Conservation (phyloP, 2,329 filamentous ascomycete genomes). For the Sarocladiaceae sp. region DNA sequence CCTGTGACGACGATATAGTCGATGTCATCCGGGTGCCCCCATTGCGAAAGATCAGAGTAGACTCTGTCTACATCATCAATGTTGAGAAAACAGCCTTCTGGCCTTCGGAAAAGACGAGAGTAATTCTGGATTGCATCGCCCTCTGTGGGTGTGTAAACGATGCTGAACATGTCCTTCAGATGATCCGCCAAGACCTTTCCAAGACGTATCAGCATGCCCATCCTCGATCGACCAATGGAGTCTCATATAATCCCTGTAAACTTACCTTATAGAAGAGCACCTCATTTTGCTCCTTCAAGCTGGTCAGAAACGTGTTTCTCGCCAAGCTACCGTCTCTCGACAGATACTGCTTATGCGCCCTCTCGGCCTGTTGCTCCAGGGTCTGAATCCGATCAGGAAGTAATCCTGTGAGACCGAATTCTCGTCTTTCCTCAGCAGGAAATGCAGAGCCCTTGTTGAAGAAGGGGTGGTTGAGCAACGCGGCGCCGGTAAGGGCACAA, state of each 20-base stretch:
- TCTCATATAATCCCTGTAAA: neutral
- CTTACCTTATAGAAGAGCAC: constrained; percentile 72
- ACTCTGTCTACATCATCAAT: constrained; percentile 65
- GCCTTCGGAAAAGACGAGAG: constrained; percentile 70
- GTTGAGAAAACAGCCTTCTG: constrained; percentile 78
- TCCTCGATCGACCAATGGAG: neutral
- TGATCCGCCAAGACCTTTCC: constrained; percentile 69
- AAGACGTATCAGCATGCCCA: neutral
- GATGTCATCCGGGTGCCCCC: constrained; percentile 67
- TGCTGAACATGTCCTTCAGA: constrained; percentile 79
- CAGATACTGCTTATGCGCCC: constrained; percentile 78
- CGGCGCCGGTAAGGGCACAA: constrained; percentile 30
- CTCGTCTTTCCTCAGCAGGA: constrained; percentile 59
- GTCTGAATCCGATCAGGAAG: constrained; percentile 70
- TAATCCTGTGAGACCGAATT: constrained; percentile 69
- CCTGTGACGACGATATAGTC: constrained; percentile 88
- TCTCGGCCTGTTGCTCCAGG: constrained; percentile 68
- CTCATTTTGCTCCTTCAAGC: constrained; percentile 79
- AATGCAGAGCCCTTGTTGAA: constrained; percentile 85
- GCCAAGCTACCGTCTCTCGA: constrained; percentile 60
- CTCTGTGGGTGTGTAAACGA: constrained; percentile 91
- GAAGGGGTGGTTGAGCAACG: constrained; percentile 30
- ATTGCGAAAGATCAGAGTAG: constrained; percentile 61
- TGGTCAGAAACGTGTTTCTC: constrained; percentile 86
- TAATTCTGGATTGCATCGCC: constrained; percentile 85